Evolutionary conservation across 768 basidiomycete species (phyloP), one percentile per base, ranked within the genome.

Genomic region (Russula sp.): DNA sequence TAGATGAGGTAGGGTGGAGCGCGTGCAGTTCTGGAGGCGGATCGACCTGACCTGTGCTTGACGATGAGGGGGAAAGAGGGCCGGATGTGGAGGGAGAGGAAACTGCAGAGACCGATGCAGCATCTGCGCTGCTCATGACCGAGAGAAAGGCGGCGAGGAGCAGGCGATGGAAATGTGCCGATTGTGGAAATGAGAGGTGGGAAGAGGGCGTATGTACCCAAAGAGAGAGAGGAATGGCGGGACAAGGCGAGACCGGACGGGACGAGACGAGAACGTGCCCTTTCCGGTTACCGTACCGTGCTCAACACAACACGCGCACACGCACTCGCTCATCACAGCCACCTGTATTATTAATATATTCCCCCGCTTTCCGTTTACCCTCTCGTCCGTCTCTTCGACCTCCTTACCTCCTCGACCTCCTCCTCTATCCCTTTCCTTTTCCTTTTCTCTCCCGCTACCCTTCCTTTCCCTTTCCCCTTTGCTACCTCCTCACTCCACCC

Each of bases 401-500:
- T 47, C 22, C 22, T 13, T 27, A 0, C 22, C 22, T 5, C 47
- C 47, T 22, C 22, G 14, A 0, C 22, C 22, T 5, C 47, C 47
- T 22, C 22, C 27, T 2, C 22, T 27, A 4, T 10, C 14, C 40
- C 20, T 42, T 45, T 1, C 49, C 27, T 55, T 50, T 49, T 37
- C 45, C 45, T 44, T 40, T 50, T 64, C 9, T 3, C 39, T 11
- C 37, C 22, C 1, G 48, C 14, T 2, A 11, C 16, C 45, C 14
- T 40, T 53, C 49, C 16, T 13, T 11, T 13, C 35, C n/a, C 51
- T 14, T 62, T 59, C 47, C 50, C 18, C 55, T 60, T 37, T 42
- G 18, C 22, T 4, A 39, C 34, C 13, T 54, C 65, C 32, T 77
- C 77, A 20, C 88, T 85, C 89, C 91, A 96, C 0, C 93, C 94